phyloP scores from a whole-genome alignment of 805 yeast genomes.

The Wickerhamiella cacticola region DNA sequence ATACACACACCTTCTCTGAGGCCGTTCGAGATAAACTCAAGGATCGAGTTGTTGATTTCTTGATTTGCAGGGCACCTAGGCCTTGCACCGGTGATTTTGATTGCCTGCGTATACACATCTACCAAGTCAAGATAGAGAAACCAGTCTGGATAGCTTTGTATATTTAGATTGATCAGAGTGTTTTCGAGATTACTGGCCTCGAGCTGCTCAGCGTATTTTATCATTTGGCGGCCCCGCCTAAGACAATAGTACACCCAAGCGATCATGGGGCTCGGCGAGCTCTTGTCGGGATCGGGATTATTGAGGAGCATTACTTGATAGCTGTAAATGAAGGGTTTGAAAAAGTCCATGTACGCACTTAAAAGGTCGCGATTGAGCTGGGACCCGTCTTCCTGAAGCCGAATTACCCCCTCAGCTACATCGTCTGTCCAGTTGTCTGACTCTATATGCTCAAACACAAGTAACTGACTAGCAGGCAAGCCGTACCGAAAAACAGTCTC shows the following conservation, averaged over 20 bases:
- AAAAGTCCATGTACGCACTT: background rate
- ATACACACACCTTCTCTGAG: background rate
- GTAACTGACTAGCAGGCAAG: background rate
- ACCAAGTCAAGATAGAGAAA: constrained; percentile 11
- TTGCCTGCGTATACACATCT: background rate
- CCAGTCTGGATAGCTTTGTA: constrained; percentile 1
- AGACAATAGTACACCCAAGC: background rate
- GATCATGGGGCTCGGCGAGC: no score
- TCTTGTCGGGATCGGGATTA: no score
- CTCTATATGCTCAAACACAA: background rate
- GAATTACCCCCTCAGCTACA: background rate
- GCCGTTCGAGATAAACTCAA: background rate
- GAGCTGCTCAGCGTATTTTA: constrained; percentile 8
- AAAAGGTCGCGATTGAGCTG: constrained; percentile 3
- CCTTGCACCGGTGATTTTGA: background rate
- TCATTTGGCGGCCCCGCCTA: no score
- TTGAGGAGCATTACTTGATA: no score
- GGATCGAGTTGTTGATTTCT: background rate
- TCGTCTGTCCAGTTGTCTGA: no score
- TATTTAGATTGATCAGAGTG: background rate
- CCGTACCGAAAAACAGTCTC: constrained; percentile 2
- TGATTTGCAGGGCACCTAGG: background rate
- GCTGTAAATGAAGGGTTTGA: constrained; percentile 4
- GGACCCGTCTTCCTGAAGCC: background rate
- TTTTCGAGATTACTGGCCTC: background rate